Evolutionary conservation across 148 eudicot species (phyloP), one percentile per base, ranked within the genome.

Genomic region (Chenopodium album): DNA sequence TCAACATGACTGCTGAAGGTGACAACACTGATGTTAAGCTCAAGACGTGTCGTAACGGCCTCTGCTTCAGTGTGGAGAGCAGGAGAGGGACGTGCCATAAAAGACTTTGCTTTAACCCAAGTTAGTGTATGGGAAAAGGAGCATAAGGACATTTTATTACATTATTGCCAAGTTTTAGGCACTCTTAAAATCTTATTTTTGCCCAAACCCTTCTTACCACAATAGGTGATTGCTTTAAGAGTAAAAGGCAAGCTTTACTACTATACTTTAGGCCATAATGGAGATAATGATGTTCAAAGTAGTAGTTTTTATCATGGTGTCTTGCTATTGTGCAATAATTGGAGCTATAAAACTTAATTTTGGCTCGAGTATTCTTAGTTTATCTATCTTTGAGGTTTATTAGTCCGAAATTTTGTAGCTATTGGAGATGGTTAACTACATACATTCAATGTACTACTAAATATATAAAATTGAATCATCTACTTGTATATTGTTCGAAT

Each of bases 51-150:
- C 31, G 47, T 76, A 62, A 34, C 69, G 16, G 48, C 50, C 66
- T n/a, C 20, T 16, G 78, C 44, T 60, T 29, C 16, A n/a, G 67
- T 9, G 34, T 20, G 20, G 79, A 64, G 72, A 78, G 44, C 41
- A 73, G 20, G 79, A 64, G 72, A 78, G 44, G 59, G 80, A 65
- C 80, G 46, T 78, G 60, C 44, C 72, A 28, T 44, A 28, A 79
- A 65, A 69, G 9, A 50, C 81, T 48, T 28, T 1, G 19, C 69
- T 23, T 77, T 77, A 76, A 76, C 78, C 70, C 70, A 77, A 64
- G 71, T 62, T 77, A 32, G 44, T 77, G 79, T 22, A 23, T 32
- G 44, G 44, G 79, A 20, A 63, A 77, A 63, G 44, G 54, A 62
- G 34, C 71, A 77, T 32, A 22, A 77, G 10, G 70, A 77, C 79